Evolutionary conservation across 352 stramenopile genomes (phyloP).

Genomic region (Globisporangium camurandrum): DNA sequence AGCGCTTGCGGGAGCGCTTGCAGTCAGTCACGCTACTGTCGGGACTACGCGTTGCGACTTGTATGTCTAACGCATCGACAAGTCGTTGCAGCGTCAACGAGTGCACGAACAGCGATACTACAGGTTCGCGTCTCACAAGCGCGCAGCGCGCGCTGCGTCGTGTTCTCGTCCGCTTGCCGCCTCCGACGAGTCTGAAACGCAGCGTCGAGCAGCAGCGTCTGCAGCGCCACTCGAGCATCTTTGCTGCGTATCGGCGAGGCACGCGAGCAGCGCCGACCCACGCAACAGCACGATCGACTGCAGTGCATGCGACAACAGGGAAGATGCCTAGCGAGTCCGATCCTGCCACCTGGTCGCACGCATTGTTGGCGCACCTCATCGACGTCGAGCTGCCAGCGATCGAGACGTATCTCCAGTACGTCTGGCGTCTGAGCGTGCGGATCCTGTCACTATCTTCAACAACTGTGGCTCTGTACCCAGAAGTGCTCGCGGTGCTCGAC

Average conservation of each 20-base stretch:
- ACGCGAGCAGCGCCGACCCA: constrained; percentile 6
- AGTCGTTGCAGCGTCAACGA: neutral
- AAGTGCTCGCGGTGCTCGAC: constrained; percentile 15
- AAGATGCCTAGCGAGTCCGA: too few relatives aligned
- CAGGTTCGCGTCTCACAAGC: neutral
- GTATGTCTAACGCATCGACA: neutral
- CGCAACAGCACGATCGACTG: neutral
- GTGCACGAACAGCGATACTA: too few relatives aligned
- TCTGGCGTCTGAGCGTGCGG: constrained; percentile 30
- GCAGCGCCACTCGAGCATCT: constrained; percentile 28
- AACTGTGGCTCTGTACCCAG: constrained; percentile 7
- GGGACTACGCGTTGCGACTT: neutral
- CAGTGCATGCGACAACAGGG: too few relatives aligned
- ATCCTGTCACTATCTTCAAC: constrained; percentile 23
- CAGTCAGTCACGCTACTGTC: neutral
- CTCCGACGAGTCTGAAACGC: constrained; percentile 23
- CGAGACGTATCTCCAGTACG: constrained; percentile 29
- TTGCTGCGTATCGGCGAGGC: constrained; percentile 24
- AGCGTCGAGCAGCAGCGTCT: constrained; percentile 35
- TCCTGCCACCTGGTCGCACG: too few relatives aligned
- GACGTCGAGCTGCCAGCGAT: constrained; percentile 43
- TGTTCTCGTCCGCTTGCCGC: constrained; percentile 18
- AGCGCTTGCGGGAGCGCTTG: constrained; percentile 1
- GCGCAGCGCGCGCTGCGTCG: constrained; percentile 20
- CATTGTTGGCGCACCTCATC: constrained; percentile 25